phyloP scores from a whole-genome alignment of 2,329 filamentous ascomycete genomes.

The Fusarium sp. region DNA sequence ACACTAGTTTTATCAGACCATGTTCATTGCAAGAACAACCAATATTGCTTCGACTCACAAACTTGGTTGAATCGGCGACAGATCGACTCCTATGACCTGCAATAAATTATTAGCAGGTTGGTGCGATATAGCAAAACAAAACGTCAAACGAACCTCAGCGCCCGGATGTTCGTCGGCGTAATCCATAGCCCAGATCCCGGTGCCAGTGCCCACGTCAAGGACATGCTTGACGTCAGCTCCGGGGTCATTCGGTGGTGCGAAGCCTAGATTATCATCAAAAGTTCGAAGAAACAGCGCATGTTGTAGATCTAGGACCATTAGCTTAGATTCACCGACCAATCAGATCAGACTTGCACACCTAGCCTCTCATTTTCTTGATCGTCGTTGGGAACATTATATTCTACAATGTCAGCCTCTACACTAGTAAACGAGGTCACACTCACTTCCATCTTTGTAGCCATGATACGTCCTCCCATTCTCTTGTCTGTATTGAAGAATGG shows the following conservation, averaged over 20 bases:
- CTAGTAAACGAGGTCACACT: fast-evolving
- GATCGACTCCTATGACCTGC: slow-evolving; percentile 13
- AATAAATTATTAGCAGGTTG: fast-evolving
- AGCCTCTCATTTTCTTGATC: slow-evolving; percentile 31
- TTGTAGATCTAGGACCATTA: slow-evolving; percentile 10
- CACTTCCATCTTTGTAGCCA: slow-evolving; percentile 30
- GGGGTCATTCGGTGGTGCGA: neutral
- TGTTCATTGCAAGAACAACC: fast-evolving
- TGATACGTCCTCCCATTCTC: slow-evolving; percentile 29
- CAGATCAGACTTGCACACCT: neutral
- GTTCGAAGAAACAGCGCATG: slow-evolving; percentile 27
- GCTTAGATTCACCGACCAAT: fast-evolving
- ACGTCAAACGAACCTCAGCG: neutral
- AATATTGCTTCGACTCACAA: neutral
- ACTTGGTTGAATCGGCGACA: slow-evolving; percentile 14
- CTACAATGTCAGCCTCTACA: neutral
- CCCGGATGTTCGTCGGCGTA: slow-evolving; percentile 27
- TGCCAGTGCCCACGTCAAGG: slow-evolving; percentile 26
- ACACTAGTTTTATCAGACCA: neutral
- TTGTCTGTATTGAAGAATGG: slow-evolving; percentile 23
- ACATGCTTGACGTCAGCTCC: slow-evolving; percentile 12
- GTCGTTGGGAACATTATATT: slow-evolving; percentile 30
- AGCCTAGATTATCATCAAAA: slow-evolving; percentile 16
- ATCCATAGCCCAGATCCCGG: slow-evolving; percentile 26
- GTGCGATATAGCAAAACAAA: fast-evolving